Conservation (phyloP, 139 green algal species). For the Picochlorum sp. region DNA sequence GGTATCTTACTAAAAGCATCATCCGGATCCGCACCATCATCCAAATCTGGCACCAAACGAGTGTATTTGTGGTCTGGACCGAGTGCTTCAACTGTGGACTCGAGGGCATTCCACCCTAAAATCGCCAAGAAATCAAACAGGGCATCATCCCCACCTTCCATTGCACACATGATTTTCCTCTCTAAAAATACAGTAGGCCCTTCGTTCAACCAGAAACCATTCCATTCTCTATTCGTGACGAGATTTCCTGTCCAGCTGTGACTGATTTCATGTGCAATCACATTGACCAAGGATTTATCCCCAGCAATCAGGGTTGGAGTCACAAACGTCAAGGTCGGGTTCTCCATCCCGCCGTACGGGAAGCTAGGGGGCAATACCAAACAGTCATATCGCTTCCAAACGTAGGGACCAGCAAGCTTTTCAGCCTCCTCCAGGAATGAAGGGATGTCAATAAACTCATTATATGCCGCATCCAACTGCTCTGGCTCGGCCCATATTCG, state of each 20-base stretch:
- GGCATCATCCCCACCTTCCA: conserved; percentile 47
- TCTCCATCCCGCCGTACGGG: conserved; percentile 64
- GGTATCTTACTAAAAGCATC: conserved; percentile 68
- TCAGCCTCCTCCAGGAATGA: conserved; percentile 69
- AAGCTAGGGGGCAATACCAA: conserved; percentile 87
- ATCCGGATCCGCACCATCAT: conserved; percentile 72
- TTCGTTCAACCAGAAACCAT: conserved; percentile 73
- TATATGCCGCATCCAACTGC: conserved; percentile 67
- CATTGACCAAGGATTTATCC: conserved; percentile 62
- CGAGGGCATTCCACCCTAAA: conserved; percentile 26
- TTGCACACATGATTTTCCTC: conserved; percentile 68
- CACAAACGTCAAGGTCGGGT: conserved; percentile 82
- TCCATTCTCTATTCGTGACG: conserved; percentile 76
- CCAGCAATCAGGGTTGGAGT: conserved; percentile 88
- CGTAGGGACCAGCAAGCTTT: conserved; percentile 74
- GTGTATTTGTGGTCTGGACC: conserved; percentile 50
- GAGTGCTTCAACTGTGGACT: conserved; percentile 24
- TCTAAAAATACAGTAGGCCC: conserved; percentile 75
- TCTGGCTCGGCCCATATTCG: conserved; percentile 68
- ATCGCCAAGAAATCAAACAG: conserved; percentile 33
- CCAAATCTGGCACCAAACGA: conserved; percentile 44
- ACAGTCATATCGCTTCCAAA: conserved; percentile 89
- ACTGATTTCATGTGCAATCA: conserved; percentile 88
- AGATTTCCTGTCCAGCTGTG: conserved; percentile 91
- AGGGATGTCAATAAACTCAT: conserved; percentile 83